These are phyloP conservation scores for Pyrenula aspistea DNA, from an alignment of 495 filamentous ascomycete species.

Conservation along the genomic window DNA sequence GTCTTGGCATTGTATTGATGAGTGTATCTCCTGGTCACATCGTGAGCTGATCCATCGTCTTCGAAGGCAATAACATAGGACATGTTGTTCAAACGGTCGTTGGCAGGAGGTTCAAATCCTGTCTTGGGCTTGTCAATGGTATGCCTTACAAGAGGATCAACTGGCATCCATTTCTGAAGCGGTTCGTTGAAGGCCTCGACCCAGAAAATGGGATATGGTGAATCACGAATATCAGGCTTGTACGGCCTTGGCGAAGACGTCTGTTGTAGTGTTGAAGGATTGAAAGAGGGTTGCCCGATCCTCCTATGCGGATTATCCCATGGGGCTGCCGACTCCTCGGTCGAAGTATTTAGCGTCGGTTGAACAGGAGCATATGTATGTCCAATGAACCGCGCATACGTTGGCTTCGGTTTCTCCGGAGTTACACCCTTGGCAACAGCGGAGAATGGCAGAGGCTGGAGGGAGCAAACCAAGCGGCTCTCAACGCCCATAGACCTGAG, in stretches of 20 bases:
- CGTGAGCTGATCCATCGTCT: conserved; percentile 56
- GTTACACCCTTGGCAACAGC: conserved; percentile 40
- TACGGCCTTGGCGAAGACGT: conserved; percentile 9
- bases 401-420: conserved; percentile 21
- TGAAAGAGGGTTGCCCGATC: conserved; percentile 9
- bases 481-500: conserved; percentile 67
- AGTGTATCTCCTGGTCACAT: conserved; percentile 71
- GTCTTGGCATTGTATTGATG: conserved; percentile 86
- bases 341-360: conserved; percentile 23
- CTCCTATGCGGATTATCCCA: conserved; percentile 2
- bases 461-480: conserved; percentile 82
- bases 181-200: conserved; percentile 79
- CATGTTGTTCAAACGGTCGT: conserved; percentile 59
- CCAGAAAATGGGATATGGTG: conserved; percentile 78
- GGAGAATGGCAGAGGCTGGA: conserved; percentile 70
- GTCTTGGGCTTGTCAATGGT: conserved; percentile 57
- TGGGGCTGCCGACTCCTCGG: conserved; percentile 6
- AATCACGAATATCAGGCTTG: conserved; percentile 34
- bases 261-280: conserved; percentile 17
- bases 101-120: conserved; percentile 69
- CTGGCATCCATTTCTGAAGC: conserved; percentile 78
- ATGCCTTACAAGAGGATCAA: conserved; percentile 73
- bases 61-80: conserved; percentile 82
- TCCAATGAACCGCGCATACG: conserved; percentile 13
- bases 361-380: conserved; percentile 15